phyloP scores from a whole-genome alignment of 495 filamentous ascomycete genomes.

The Aspergillus ellipticus region DNA sequence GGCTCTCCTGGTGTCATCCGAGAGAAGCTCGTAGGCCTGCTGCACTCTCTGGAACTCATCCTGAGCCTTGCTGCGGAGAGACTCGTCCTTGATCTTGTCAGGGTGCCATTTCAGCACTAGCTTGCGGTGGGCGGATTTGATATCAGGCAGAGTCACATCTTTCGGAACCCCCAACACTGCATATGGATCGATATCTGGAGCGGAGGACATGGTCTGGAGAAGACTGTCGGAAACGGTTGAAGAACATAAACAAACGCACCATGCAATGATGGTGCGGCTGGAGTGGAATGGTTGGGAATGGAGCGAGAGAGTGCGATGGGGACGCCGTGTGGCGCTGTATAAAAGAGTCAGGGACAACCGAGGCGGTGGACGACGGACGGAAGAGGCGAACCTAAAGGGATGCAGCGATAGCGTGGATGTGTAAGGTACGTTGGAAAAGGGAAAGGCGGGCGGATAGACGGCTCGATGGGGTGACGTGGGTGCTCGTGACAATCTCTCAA shows the following conservation, averaged over 20 bases:
- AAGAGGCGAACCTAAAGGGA: slow-evolving; percentile 1
- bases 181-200: slow-evolving; percentile 79
- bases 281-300: neutral
- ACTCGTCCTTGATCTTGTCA: slow-evolving; percentile 84
- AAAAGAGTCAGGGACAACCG: neutral
- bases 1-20: slow-evolving; percentile 65
- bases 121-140: slow-evolving; percentile 83
- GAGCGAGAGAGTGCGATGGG: neutral
- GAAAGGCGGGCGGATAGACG: neutral
- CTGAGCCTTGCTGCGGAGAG: slow-evolving; percentile 62
- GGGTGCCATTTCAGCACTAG: slow-evolving; percentile 91
- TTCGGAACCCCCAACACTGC: slow-evolving; percentile 70
- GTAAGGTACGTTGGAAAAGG: neutral
- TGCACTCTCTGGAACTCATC: slow-evolving; percentile 92
- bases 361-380: neutral
- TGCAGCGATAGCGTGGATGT: neutral
- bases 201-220: slow-evolving; percentile 50
- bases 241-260: slow-evolving; percentile 13
- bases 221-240: slow-evolving; percentile 6
- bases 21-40: slow-evolving; percentile 87
- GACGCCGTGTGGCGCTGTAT: slow-evolving; percentile 1
- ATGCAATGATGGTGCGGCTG: neutral
- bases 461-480: slow-evolving; percentile 8
- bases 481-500: slow-evolving; percentile 5
- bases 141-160: slow-evolving; percentile 67